These are phyloP conservation scores for Xylariaceae sp. DNA, from an alignment of 2,329 filamentous ascomycete species.

Conservation along the genomic window DNA sequence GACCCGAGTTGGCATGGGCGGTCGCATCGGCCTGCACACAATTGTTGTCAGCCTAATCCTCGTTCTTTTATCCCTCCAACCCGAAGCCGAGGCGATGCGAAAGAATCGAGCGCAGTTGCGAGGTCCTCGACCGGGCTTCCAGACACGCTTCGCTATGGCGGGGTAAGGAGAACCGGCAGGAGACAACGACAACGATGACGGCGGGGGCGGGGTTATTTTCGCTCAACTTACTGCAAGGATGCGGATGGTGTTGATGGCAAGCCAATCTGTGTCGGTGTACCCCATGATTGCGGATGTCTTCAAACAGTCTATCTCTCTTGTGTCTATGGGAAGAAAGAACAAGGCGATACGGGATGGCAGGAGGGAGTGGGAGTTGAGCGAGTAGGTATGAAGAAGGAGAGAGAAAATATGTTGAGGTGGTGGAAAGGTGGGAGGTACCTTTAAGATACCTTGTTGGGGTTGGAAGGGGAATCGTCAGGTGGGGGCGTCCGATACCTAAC, in stretches of 20 bases:
- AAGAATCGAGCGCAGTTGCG: conserved; percentile 13
- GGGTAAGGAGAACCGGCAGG: conserved; percentile 29
- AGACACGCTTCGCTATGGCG: conserved; percentile 25
- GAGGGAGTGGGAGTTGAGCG: conserved; percentile 12
- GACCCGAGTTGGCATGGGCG: conserved; percentile 90
- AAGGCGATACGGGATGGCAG: conserved; percentile 8
- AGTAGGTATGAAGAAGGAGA: conserved; percentile 5
- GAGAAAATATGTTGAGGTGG: conserved; percentile 7
- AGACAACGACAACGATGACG: conserved; percentile 6
- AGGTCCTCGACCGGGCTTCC: conserved; percentile 10
- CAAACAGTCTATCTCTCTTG: conserved; percentile 9
- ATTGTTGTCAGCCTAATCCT: too few species aligned
- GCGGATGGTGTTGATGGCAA: conserved; percentile 98
- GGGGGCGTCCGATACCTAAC: conserved; percentile 4
- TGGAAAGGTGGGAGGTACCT: conserved; percentile 3
- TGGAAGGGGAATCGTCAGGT: conserved; percentile 17
- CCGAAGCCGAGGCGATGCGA: too few species aligned
- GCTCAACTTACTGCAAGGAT: conserved; percentile 76
- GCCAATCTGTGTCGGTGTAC: conserved; percentile 80
- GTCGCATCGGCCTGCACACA: conserved; percentile 98
- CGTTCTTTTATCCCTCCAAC: too few species aligned
- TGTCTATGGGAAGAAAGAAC: conserved; percentile 15
- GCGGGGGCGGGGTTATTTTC: conserved; percentile 19
- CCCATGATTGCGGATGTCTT: conserved; percentile 60
- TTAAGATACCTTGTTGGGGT: conserved; percentile 2